Evolutionary conservation across 1,284 basidiomycete species (phyloP).

Genomic region (Pseudozyma tsukubaensis): DNA sequence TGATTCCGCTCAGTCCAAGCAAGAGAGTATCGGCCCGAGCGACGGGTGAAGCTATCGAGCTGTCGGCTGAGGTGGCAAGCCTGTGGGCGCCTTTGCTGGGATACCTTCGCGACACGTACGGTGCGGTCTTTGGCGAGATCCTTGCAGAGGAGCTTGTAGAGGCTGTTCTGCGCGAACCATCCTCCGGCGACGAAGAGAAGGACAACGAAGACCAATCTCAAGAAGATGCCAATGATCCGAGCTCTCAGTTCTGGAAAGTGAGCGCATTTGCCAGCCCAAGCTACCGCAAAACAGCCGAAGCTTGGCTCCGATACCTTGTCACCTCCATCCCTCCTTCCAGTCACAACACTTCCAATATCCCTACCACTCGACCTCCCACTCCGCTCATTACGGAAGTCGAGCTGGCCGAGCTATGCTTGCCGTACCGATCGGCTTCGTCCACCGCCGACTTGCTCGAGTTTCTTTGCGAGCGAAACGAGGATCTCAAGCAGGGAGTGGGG

Average conservation of each 20-base stretch:
- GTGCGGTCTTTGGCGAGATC: slow-evolving; percentile 27
- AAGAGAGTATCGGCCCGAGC: slow-evolving; percentile 26
- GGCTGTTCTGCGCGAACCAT: slow-evolving; percentile 1
- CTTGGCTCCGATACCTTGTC: slow-evolving; percentile 39
- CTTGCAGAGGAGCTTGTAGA: slow-evolving; percentile 35
- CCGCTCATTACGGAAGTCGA: slow-evolving; percentile 16
- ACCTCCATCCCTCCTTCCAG: slow-evolving; percentile 13
- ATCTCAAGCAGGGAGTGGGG: slow-evolving; percentile 14
- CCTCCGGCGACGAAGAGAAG: neutral
- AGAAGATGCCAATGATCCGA: slow-evolving; percentile 13
- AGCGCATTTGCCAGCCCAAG: slow-evolving; percentile 7
- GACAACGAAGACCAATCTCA: neutral
- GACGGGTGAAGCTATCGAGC: slow-evolving; percentile 1
- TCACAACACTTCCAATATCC: neutral
- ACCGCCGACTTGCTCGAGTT: slow-evolving; percentile 17
- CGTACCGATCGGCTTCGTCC: slow-evolving; percentile 1
- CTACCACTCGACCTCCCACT: slow-evolving; percentile 2
- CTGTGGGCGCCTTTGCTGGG: slow-evolving; percentile 36
- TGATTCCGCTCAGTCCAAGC: slow-evolving; percentile 36
- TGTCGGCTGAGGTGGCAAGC: slow-evolving; percentile 24
- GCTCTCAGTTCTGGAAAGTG: slow-evolving; percentile 21
- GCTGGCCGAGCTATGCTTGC: slow-evolving; percentile 31
- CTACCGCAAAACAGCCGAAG: slow-evolving; percentile 35
- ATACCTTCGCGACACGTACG: slow-evolving; percentile 32
- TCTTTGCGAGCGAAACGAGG: slow-evolving; percentile 17